phyloP scores from a whole-genome alignment of 2,329 filamentous ascomycete genomes.

The Xylaria sp. region DNA sequence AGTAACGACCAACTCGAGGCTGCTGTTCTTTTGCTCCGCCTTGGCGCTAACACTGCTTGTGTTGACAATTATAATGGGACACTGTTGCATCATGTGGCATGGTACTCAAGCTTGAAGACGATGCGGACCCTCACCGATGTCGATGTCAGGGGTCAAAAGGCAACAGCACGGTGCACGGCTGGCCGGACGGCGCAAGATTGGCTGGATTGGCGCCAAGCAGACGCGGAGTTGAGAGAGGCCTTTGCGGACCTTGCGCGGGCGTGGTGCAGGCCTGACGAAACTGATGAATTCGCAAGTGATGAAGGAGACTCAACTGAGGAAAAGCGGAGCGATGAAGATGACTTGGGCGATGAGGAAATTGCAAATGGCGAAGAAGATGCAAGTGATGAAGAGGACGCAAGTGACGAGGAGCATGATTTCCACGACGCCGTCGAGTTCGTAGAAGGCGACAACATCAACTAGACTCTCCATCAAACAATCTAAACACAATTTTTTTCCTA shows the following conservation, averaged over 20 bases:
- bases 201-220: not conserved
- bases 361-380: too few species aligned
- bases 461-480: too few species aligned
- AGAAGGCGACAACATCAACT: too few species aligned
- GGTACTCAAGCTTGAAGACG: not conserved
- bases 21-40: not conserved
- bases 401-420: not conserved
- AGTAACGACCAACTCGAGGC: not conserved
- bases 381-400: not conserved
- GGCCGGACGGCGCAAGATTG: conserved; percentile 8
- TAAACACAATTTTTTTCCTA: too few species aligned
- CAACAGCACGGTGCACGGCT: conserved; percentile 2
- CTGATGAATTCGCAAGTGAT: too few species aligned
- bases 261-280: conserved; percentile 1
- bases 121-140: not conserved
- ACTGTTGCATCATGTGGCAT: conserved; percentile 8
- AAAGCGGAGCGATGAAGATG: too few species aligned
- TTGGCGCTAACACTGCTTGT: conserved; percentile 11
- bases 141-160: conserved; percentile 10
- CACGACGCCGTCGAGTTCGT: conserved; percentile 9
- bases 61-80: not conserved
- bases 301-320: too few species aligned
- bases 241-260: not conserved
- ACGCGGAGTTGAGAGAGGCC: conserved; percentile 1
- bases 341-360: too few species aligned